Evolutionary conservation across 768 basidiomycete genomes (phyloP).

Genomic region (Hygrocybe punicea): DNA sequence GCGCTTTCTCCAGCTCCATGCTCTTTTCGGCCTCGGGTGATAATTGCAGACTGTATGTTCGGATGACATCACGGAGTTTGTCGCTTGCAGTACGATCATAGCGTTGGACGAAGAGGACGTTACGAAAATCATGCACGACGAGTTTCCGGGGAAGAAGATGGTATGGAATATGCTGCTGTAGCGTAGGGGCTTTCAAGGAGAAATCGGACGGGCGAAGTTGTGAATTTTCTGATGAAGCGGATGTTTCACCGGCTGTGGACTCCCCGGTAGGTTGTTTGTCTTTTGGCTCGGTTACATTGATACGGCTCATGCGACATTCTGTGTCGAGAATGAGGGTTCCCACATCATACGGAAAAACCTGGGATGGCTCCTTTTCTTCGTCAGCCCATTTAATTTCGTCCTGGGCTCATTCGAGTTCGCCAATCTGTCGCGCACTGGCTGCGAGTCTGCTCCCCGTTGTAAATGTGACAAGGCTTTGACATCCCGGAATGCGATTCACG

Average conservation of each 20-base stretch:
- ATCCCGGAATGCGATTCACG: no score
- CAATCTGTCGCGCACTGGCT: neutral
- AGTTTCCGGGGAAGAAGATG: conserved; percentile 40
- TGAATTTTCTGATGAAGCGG: no score
- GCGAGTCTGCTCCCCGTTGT: neutral
- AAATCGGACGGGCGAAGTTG: no score
- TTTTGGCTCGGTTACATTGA: no score
- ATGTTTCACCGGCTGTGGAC: no score
- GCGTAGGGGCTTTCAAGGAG: no score
- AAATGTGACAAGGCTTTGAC: neutral
- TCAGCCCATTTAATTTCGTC: conserved; percentile 34
- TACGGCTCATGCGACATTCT: conserved; percentile 1
- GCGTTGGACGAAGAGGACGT: conserved; percentile 24
- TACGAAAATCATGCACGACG: conserved; percentile 44
- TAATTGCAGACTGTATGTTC: conserved; percentile 29
- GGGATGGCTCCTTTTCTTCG: conserved; percentile 31
- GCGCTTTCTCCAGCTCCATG: no score
- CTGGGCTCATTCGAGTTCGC: conserved; percentile 29
- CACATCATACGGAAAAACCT: conserved; percentile 32
- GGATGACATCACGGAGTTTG: conserved; percentile 23
- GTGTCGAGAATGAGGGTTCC: conserved; percentile 17
- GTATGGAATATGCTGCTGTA: neutral
- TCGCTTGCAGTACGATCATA: no score
- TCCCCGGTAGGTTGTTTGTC: no score
- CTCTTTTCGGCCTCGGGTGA: no score